A percentile compares a stretch with the other conserved stretches of the same genome.
Evolutionary conservation across 495 filamentous ascomycete genomes (phyloP).

Genomic region (Trichoderma erinaceum): DNA sequence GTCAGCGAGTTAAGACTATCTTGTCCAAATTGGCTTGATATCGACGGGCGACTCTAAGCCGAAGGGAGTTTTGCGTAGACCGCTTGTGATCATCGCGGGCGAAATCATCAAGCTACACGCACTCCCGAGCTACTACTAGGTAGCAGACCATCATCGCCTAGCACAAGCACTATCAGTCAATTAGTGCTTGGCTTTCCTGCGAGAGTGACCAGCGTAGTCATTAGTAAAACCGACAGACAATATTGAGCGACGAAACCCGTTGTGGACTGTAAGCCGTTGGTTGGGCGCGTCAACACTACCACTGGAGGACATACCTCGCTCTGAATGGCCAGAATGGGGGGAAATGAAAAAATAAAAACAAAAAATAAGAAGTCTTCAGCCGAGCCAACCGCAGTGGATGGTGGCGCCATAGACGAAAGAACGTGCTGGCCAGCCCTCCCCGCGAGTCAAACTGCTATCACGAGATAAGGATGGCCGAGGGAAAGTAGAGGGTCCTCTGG

Average conservation of each 20-base stretch:
- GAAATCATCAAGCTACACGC: neutral
- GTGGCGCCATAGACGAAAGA: neutral
- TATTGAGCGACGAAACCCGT: neutral
- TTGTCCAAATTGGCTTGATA: neutral
- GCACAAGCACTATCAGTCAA: neutral
- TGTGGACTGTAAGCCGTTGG: neutral
- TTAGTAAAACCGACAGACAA: neutral
- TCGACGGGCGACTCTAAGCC: neutral
- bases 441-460: neutral
- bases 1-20: neutral
- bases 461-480: neutral
- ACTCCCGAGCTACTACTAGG: neutral
- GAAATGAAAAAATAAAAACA: neutral
- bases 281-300: slow-evolving; percentile 8
- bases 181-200: neutral
- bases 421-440: neutral
- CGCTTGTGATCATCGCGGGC: neutral
- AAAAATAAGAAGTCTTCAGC: neutral
- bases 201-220: neutral
- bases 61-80: neutral
- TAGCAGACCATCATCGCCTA: neutral
- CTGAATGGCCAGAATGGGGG: neutral
- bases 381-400: slow-evolving; percentile 1
- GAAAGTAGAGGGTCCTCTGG: neutral
- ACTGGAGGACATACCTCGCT: neutral